Evolutionary conservation across 2,329 filamentous ascomycete genomes (phyloP).

Genomic region (Dothideomycetes sp.): DNA sequence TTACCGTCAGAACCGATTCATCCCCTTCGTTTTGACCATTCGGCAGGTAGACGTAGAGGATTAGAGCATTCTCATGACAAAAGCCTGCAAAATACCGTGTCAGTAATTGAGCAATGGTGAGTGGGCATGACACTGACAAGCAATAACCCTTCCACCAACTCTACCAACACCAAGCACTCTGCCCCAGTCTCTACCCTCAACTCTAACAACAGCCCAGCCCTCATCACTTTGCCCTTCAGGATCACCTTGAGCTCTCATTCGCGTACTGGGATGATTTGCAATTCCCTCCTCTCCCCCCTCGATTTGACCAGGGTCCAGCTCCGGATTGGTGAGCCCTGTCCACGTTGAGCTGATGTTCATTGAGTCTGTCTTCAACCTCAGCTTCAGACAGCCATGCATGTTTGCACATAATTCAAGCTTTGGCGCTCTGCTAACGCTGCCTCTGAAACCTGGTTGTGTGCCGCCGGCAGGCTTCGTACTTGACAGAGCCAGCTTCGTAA

Average conservation of each 20-base stretch:
- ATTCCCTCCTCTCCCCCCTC: constrained; percentile 55
- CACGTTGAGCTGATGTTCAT: constrained; percentile 79
- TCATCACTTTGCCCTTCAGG: constrained; percentile 60
- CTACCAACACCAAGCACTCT: constrained; percentile 86
- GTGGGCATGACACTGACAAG: constrained; percentile 49
- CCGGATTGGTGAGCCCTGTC: constrained; percentile 77
- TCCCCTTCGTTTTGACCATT: constrained; percentile 60
- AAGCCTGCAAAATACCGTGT: constrained; percentile 45
- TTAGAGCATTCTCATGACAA: constrained; percentile 67
- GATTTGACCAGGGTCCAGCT: constrained; percentile 70
- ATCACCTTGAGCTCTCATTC: constrained; percentile 53
- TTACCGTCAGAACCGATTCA: constrained; percentile 67
- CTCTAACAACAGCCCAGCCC: constrained; percentile 78
- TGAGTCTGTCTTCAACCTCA: constrained; percentile 74
- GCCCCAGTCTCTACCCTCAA: constrained; percentile 92
- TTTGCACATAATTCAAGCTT: constrained; percentile 84
- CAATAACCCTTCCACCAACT: constrained; percentile 83
- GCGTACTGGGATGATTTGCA: constrained; percentile 71
- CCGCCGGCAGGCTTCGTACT: constrained; percentile 24
- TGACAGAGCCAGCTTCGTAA: constrained; percentile 67
- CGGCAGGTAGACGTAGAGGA: constrained; percentile 73
- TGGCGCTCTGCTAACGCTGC: constrained; percentile 32
- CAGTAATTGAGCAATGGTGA: constrained; percentile 9
- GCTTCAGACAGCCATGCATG: constrained; percentile 78
- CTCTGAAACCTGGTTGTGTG: constrained; percentile 28